phyloP scores from a whole-genome alignment of 176 grass and related monocot species.

The Musa schizocarpa region DNA sequence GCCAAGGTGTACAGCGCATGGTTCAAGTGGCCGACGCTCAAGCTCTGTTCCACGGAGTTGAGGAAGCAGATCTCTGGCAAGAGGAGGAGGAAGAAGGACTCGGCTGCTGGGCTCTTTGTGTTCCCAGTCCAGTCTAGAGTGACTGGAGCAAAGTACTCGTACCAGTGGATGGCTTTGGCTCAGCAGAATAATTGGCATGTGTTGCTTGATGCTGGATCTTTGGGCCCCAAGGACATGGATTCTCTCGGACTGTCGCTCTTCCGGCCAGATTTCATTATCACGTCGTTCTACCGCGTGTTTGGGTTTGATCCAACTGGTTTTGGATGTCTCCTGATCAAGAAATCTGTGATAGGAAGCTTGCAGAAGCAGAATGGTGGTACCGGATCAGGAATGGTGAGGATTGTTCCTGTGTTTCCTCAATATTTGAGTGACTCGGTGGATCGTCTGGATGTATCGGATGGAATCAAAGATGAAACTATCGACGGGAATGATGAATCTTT shows the following conservation, averaged over 20 bases:
- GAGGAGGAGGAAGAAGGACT: constrained; percentile 83
- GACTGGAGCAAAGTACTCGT: constrained; percentile 90
- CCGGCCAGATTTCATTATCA: constrained; percentile 96
- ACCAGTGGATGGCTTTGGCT: constrained; percentile 99
- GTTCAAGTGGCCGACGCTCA: constrained; percentile 88
- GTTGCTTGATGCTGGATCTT: constrained; percentile 81
- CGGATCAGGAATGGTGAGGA: constrained; percentile 72
- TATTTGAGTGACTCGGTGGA: constrained; percentile 89
- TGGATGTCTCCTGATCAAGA: constrained; percentile 94
- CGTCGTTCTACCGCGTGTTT: constrained; percentile 93
- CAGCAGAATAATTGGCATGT: constrained; percentile 99
- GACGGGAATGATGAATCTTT: constrained; percentile 46
- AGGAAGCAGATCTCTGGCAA: constrained; percentile 69
- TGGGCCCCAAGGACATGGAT: constrained; percentile 99
- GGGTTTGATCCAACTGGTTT: constrained; percentile 89
- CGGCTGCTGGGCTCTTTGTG: constrained; percentile 72
- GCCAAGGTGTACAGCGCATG: constrained; percentile 73
- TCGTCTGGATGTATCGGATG: constrained; percentile 59
- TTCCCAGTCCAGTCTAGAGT: constrained; percentile 97
- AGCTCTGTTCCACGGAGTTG: constrained; percentile 79
- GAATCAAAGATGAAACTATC: constrained; percentile 70
- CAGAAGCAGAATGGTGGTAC: constrained; percentile 61
- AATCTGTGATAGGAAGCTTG: constrained; percentile 81
- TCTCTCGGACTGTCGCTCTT: constrained; percentile 85
- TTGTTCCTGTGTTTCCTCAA: constrained; percentile 75